Evolutionary conservation across 257 asterid species (phyloP).

Genomic region (Solanum arcanum): DNA sequence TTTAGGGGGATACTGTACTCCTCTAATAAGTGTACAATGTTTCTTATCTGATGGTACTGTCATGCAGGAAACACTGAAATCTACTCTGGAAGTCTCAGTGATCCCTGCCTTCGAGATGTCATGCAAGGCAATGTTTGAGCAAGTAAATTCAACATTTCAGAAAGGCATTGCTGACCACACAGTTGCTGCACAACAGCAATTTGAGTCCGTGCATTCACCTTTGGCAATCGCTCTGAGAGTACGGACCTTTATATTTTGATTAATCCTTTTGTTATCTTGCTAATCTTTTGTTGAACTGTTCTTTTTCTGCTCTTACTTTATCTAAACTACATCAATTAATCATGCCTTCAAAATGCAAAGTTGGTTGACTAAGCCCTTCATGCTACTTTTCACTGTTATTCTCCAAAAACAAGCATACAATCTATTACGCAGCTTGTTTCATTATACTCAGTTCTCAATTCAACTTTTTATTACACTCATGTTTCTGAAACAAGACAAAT

Average conservation of each 20-base stretch:
- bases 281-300: neutral
- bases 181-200: constrained; percentile 62
- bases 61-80: constrained; percentile 76
- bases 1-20: neutral
- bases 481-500: neutral
- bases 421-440: neutral
- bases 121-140: constrained; percentile 91
- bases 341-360: neutral
- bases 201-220: constrained; percentile 76
- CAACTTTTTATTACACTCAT: neutral
- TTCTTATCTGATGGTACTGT: neutral
- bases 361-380: neutral
- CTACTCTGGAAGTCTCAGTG: constrained; percentile 71
- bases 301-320: neutral
- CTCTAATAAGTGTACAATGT: neutral
- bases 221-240: constrained; percentile 78
- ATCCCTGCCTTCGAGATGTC: constrained; percentile 92
- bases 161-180: constrained; percentile 84
- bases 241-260: neutral
- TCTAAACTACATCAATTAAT: neutral
- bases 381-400: neutral
- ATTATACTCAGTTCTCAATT: neutral
- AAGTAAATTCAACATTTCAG: constrained; percentile 79
- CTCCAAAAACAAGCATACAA: neutral
- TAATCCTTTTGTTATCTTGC: neutral